A percentile compares a stretch with the other conserved stretches of the same genome.
Conservation (phyloP, 1,139 yeast species). For the Schizosaccharomyces versatilis region DNA sequence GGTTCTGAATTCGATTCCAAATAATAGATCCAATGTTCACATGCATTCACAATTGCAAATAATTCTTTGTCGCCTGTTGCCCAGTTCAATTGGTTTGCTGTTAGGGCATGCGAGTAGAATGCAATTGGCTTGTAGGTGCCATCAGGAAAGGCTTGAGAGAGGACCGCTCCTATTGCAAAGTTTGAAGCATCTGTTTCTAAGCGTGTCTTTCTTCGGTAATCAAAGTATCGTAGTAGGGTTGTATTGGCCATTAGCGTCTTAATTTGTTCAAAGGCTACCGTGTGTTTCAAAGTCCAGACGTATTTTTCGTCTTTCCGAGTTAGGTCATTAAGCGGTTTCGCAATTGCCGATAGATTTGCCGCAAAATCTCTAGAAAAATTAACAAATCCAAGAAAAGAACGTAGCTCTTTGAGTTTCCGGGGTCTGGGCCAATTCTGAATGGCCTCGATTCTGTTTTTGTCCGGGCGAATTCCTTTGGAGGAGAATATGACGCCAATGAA, state of each 20-base stretch:
- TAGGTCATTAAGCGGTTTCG: neutral
- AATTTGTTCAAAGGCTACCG: neutral
- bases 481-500: conserved; percentile 7
- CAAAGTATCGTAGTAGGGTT: neutral
- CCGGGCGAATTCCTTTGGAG: conserved; percentile 5
- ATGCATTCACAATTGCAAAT: neutral
- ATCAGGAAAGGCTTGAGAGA: neutral
- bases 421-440: conserved; percentile 10
- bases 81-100: neutral
- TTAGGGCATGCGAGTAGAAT: neutral
- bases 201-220: neutral
- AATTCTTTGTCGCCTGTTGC: neutral
- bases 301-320: neutral
- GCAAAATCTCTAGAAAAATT: neutral
- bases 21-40: neutral
- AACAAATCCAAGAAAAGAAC: neutral
- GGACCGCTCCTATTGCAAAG: neutral
- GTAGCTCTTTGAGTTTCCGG: neutral
- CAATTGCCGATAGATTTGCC: neutral
- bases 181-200: neutral
- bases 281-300: neutral
- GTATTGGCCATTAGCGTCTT: neutral
- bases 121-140: neutral
- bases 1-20: neutral
- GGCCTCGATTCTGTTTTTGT: conserved; percentile 5